Evolutionary conservation across 192 early-diverging fungal species (phyloP).

Genomic region (Umbelopsis vinacea): DNA sequence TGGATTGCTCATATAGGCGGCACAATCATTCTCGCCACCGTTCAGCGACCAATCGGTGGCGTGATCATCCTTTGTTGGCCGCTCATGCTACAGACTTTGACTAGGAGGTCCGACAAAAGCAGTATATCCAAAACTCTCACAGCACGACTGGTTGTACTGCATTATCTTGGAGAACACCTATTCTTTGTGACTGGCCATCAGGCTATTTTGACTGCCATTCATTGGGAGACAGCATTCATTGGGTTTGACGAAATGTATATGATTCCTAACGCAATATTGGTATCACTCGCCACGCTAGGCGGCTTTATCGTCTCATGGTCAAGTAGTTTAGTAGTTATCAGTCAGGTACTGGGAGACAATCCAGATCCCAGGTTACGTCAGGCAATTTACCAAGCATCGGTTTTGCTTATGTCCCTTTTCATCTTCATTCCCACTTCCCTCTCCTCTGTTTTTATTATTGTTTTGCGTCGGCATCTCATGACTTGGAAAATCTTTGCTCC

Average conservation of each 20-base stretch:
- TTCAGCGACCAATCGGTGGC: constrained; percentile 38
- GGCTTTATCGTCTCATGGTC: constrained; percentile 41
- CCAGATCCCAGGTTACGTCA: neutral
- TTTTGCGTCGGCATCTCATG: constrained; percentile 84
- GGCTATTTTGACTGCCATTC: constrained; percentile 84
- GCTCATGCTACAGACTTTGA: constrained; percentile 16
- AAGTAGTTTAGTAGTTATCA: constrained; percentile 18
- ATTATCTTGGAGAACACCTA: constrained; percentile 41
- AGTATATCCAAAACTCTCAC: neutral
- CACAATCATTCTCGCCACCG: constrained; percentile 20
- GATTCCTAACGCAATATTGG: constrained; percentile 66
- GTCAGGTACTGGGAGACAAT: neutral
- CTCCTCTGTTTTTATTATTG: constrained; percentile 39
- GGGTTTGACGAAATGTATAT: constrained; percentile 78
- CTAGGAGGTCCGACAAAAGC: neutral
- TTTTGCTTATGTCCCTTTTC: constrained; percentile 25
- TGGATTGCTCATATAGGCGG: neutral
- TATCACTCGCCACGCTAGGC: constrained; percentile 79
- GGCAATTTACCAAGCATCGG: neutral
- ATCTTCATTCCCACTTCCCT: constrained; percentile 38
- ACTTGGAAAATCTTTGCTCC: constrained; percentile 98
- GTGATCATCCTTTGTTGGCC: constrained; percentile 27
- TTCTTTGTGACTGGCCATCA: constrained; percentile 97
- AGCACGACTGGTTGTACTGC: constrained; percentile 31
- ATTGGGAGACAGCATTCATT: constrained; percentile 89